Percentiles rank a stretch among this genome's conserved stretches.
These are phyloP conservation scores for Didymella pinodella DNA, from an alignment of 2,329 filamentous ascomycete species.

Conservation along the genomic window DNA sequence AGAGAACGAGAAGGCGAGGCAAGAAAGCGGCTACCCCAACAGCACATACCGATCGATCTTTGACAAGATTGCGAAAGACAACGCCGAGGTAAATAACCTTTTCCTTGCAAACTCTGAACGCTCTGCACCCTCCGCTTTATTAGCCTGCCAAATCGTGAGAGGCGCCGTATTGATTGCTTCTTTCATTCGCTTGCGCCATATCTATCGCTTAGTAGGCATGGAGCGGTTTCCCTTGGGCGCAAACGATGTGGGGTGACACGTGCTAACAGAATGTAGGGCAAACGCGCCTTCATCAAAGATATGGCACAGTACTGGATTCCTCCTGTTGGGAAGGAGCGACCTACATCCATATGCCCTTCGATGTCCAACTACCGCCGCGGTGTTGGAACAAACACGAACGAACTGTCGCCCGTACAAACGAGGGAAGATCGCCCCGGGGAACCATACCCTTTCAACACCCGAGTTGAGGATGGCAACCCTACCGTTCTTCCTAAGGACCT, in stretches of 20 bases:
- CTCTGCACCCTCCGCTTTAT: neutral
- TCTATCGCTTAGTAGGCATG: neutral
- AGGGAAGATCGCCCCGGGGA: constrained; percentile 39
- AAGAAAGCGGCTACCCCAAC: constrained; percentile 69
- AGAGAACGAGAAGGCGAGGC: constrained; percentile 59
- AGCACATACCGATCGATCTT: constrained; percentile 81
- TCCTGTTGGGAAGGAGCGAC: constrained; percentile 65
- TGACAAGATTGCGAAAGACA: constrained; percentile 74
- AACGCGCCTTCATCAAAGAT: constrained; percentile 97
- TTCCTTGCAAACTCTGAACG: constrained; percentile 20
- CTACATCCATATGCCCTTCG: constrained; percentile 79
- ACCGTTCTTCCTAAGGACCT: constrained; percentile 80
- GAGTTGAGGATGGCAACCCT: constrained; percentile 75
- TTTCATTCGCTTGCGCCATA: constrained; percentile 6
- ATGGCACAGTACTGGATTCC: constrained; percentile 93
- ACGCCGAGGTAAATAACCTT: constrained; percentile 69
- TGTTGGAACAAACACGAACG: constrained; percentile 62
- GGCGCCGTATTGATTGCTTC: neutral
- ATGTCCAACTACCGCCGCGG: constrained; percentile 67
- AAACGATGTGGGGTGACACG: neutral
- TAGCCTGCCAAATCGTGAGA: neutral
- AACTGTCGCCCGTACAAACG: constrained; percentile 46
- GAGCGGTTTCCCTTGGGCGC: neutral
- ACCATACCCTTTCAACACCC: constrained; percentile 67
- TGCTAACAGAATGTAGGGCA: constrained; percentile 66